Evolutionary conservation across 108 stramenopile genomes (phyloP).

Genomic region (Schizochytrium sp.): DNA sequence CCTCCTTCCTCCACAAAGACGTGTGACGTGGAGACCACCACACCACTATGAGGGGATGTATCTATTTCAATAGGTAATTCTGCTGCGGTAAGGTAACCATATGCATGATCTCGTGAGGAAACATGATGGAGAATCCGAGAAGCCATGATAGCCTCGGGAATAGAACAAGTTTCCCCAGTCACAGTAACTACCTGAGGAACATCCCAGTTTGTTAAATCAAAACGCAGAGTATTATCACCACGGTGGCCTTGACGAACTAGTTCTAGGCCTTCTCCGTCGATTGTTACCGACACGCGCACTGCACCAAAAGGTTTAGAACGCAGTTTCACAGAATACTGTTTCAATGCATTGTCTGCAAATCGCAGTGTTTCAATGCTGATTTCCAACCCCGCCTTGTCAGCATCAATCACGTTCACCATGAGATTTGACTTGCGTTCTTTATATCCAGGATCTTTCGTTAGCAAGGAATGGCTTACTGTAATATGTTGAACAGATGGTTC

Average conservation of each 20-base stretch:
- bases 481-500: not conserved
- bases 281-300: not conserved
- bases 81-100: not conserved
- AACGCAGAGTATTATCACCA: not conserved
- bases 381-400: not conserved
- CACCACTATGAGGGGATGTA: not conserved
- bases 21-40: not conserved
- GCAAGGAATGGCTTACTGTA: not conserved
- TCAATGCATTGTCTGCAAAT: not conserved
- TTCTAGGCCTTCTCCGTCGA: not conserved
- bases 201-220: constrained; percentile 54
- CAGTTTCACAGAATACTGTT: constrained; percentile 20
- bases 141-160: not conserved
- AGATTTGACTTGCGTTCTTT: not conserved
- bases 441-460: not conserved
- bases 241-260: not conserved
- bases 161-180: not conserved
- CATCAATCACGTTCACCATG: not conserved
- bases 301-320: not conserved
- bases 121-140: not conserved
- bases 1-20: constrained; percentile 32
- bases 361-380: not conserved
- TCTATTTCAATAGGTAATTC: not conserved
- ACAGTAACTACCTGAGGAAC: constrained; percentile 15
- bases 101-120: not conserved